Conservation (phyloP, 1,139 yeast genomes). For the Suhomyces kunorum region DNA sequence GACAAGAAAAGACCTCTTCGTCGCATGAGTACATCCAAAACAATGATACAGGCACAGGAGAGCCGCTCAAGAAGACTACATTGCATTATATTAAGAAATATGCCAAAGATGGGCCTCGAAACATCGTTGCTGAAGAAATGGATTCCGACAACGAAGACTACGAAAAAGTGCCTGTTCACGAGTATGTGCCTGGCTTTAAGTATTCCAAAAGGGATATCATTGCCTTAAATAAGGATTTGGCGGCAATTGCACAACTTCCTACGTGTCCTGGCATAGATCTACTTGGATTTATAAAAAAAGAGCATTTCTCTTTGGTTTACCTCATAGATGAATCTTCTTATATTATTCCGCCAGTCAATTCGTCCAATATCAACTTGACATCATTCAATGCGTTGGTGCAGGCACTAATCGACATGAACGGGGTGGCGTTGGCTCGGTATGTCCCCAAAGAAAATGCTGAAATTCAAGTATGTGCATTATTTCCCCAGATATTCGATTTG, state of each 20-base stretch:
- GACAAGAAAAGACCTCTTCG: conserved; percentile 38
- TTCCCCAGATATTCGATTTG: conserved; percentile 42
- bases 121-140: conserved; percentile 20
- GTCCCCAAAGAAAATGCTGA: conserved; percentile 52
- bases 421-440: conserved; percentile 62
- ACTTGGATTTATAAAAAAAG: conserved; percentile 55
- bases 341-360: conserved; percentile 48
- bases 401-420: conserved; percentile 49
- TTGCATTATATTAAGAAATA: conserved; percentile 25
- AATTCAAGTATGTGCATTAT: conserved; percentile 57
- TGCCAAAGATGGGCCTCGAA: conserved; percentile 14
- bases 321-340: conserved; percentile 60
- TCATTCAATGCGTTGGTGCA: conserved; percentile 58
- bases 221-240: conserved; percentile 41
- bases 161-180: conserved; percentile 24
- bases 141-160: conserved; percentile 23
- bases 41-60: conserved; percentile 9
- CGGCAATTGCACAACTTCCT: conserved; percentile 42
- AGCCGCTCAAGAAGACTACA: conserved; percentile 24
- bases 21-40: conserved; percentile 36
- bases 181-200: conserved; percentile 50
- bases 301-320: conserved; percentile 56
- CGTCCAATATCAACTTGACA: conserved; percentile 36
- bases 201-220: conserved; percentile 59
- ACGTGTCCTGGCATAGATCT: conserved; percentile 59